Evolutionary conservation across 257 asterid genomes (phyloP), one percentile per base, ranked within the genome.

Genomic region (Penstemon barbatus): DNA sequence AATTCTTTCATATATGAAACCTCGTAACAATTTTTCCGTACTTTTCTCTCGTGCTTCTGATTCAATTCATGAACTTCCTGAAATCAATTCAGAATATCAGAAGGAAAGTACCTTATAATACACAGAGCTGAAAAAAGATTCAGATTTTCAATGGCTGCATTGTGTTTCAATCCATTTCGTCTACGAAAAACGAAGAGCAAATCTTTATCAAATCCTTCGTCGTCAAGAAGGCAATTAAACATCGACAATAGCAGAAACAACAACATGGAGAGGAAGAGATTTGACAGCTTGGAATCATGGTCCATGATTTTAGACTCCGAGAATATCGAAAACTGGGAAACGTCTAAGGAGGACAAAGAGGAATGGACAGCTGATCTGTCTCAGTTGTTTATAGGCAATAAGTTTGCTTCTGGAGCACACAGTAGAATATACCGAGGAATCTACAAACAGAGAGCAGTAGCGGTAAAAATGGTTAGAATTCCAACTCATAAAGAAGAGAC

Each of bases 281-380:
- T 89, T 74, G 99, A 94, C 79, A 94, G 99, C 75, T 57, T 91
- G 54, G 97, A 94, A 46, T 94, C 99, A 19, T 94, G 99, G 99
- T 91, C 97, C 15, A 91, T 91, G 99, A 89, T 94, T 49, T 62
- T 94, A 70, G 99, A 93, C 9, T 88, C 97, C 3, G 98, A 88
- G 69, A 90, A 90, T 71, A 76, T 85, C 12, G 99, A 94, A 64
- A 87, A 81, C 0, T 87, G 97, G 97, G 99, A 89, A 19, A 85
- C 80, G 4, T 73, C 87, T 0, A 82, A 81, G 74, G 90, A 85
- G 51, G 92, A 89, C 11, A 78, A 76, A 7, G 98, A 87, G 66
- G 91, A 90, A 61, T 83, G 92, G 86, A 77, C 85, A 3, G 95
- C 88, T 6, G 95, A 93, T 79, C 91, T 93, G n/a, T 88, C 99